A percentile compares a stretch with the other conserved stretches of the same genome.
Evolutionary conservation across 1,284 basidiomycete species (phyloP).

Genomic region (Rhodofomes roseus): DNA sequence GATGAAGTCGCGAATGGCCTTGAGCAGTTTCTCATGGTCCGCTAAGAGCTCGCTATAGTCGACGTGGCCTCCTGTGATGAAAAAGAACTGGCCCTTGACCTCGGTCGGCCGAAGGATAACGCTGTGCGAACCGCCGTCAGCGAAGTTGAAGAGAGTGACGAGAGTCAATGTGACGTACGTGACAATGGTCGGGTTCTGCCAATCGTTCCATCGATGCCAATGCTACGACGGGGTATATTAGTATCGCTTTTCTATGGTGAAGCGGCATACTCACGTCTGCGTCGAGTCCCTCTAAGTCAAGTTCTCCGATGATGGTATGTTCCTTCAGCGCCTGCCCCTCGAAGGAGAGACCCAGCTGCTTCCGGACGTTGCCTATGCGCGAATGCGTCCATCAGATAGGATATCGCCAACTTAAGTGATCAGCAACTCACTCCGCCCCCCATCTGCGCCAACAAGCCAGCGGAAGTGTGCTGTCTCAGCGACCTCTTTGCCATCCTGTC

Average conservation of each 20-base stretch:
- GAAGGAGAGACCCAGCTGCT: slow-evolving; percentile 26
- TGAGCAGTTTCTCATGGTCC: slow-evolving; percentile 3
- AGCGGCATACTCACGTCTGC: slow-evolving; percentile 12
- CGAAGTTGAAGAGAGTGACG: background rate
- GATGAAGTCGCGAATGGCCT: slow-evolving; percentile 3
- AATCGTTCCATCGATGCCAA: slow-evolving; percentile 4
- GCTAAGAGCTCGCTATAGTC: slow-evolving; percentile 2
- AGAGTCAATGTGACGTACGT: background rate
- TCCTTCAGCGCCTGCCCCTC: slow-evolving; percentile 28
- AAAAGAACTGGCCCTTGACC: background rate
- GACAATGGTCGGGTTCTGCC: background rate
- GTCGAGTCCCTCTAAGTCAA: slow-evolving; percentile 22
- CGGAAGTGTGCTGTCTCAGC: slow-evolving; percentile 13
- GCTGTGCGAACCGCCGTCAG: background rate
- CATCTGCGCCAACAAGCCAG: slow-evolving; percentile 36
- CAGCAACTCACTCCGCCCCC: slow-evolving; percentile 27
- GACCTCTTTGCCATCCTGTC: slow-evolving; percentile 3
- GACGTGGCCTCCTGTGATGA: slow-evolving; percentile 1
- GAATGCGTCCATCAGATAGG: background rate
- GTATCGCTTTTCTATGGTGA: background rate
- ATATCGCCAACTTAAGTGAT: too few species aligned
- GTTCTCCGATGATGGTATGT: slow-evolving; percentile 27
- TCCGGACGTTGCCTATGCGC: slow-evolving; percentile 21
- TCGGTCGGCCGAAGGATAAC: slow-evolving; percentile 4
- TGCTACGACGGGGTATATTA: background rate